A percentile compares a stretch with the other conserved stretches of the same genome.
phyloP scores from a whole-genome alignment of 352 stramenopile genomes.

The Phytopythium litorale region DNA sequence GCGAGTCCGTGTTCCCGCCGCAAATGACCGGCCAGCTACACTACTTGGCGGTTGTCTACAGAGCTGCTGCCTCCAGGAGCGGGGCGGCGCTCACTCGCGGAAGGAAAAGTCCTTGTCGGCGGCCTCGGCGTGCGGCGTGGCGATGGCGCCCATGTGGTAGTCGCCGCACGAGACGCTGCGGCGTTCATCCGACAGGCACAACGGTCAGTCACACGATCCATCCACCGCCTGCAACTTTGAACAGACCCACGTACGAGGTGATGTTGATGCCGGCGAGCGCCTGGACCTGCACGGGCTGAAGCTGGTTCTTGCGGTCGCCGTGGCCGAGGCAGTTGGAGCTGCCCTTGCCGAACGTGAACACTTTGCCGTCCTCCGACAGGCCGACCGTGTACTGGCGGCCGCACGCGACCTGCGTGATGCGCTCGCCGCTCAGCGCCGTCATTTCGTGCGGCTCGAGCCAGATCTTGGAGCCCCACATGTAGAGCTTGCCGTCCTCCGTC shows the following conservation, averaged over 20 bases:
- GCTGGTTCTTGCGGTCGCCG: slow-evolving; percentile 84
- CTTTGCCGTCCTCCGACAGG: slow-evolving; percentile 62
- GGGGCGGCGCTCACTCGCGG: slow-evolving; percentile 24
- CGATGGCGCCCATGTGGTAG: slow-evolving; percentile 85
- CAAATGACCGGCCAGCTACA: too few species aligned
- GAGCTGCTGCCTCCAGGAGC: background rate
- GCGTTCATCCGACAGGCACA: slow-evolving; percentile 3
- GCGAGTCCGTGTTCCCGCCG: background rate
- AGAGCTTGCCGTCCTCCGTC: slow-evolving; percentile 71
- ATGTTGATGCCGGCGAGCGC: slow-evolving; percentile 57
- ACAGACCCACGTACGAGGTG: slow-evolving; percentile 40
- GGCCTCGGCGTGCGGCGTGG: slow-evolving; percentile 56
- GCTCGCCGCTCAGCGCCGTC: slow-evolving; percentile 70
- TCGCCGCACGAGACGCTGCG: slow-evolving; percentile 77
- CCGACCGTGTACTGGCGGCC: slow-evolving; percentile 84
- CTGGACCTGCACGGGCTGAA: slow-evolving; percentile 81
- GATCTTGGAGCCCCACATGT: slow-evolving; percentile 88
- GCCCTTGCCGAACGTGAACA: slow-evolving; percentile 89
- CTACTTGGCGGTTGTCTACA: background rate
- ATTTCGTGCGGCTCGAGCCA: slow-evolving; percentile 92
- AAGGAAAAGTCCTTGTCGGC: slow-evolving; percentile 85
- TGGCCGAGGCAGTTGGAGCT: slow-evolving; percentile 87
- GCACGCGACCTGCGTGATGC: slow-evolving; percentile 76
- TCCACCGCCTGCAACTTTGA: background rate
- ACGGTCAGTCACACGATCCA: slow-evolving; percentile 4